Percentiles rank a stretch among this genome's conserved stretches.
phyloP scores from a whole-genome alignment of 2,329 filamentous ascomycete genomes.

The Nemania sp. region DNA sequence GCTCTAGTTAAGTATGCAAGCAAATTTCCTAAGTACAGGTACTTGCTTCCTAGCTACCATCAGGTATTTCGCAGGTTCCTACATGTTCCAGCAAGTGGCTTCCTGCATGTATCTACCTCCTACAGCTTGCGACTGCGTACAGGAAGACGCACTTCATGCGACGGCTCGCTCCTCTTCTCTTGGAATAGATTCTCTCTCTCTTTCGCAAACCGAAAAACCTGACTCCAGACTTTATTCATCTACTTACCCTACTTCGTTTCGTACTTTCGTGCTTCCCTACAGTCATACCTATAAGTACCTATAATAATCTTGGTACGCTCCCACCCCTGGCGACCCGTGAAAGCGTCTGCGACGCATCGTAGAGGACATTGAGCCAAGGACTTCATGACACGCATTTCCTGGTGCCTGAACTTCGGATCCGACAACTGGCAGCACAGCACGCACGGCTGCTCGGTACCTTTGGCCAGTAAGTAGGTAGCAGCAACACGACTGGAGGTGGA shows the following conservation, averaged over 20 bases:
- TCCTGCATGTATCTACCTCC: too few relatives aligned
- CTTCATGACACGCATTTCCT: slow-evolving; percentile 25
- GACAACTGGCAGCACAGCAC: slow-evolving; percentile 4
- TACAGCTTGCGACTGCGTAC: too few relatives aligned
- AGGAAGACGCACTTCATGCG: too few relatives aligned
- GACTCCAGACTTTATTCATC: not conserved
- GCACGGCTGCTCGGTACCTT: slow-evolving; percentile 8
- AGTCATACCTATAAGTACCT: not conserved
- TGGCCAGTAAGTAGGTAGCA: slow-evolving; percentile 5
- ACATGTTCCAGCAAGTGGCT: too few relatives aligned
- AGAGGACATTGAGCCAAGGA: slow-evolving; percentile 15
- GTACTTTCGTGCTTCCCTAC: too few relatives aligned
- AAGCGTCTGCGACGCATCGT: not conserved
- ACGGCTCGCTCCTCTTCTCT: too few relatives aligned
- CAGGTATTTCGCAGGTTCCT: too few relatives aligned
- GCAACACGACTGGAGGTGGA: not conserved
- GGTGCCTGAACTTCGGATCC: slow-evolving; percentile 16
- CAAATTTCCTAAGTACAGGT: too few relatives aligned
- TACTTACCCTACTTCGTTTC: not conserved
- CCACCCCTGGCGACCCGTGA: not conserved
- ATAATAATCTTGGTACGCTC: slow-evolving; percentile 1
- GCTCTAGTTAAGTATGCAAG: too few relatives aligned
- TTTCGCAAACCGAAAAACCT: slow-evolving; percentile 15
- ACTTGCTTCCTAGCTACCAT: too few relatives aligned
- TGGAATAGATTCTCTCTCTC: not conserved